Evolutionary conservation across 192 early-diverging fungal genomes (phyloP).

Genomic region (Endogone sp.): DNA sequence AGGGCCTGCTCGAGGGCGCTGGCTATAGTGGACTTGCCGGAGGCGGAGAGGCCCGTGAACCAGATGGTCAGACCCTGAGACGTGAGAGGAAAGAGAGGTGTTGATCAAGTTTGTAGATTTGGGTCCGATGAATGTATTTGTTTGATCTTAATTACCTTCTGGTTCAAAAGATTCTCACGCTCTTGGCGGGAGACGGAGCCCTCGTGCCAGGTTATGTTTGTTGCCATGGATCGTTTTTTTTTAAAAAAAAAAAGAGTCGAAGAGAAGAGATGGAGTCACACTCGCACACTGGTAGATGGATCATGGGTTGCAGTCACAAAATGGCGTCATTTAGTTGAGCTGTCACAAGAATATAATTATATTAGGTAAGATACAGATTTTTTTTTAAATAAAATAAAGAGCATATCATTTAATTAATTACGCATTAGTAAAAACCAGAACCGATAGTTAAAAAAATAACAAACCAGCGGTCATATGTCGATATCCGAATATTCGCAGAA

Average conservation of each 20-base stretch:
- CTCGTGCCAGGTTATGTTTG: constrained; percentile 92
- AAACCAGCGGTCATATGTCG: too few species aligned
- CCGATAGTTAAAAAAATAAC: too few species aligned
- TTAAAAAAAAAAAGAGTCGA: neutral
- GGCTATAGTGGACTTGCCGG: constrained; percentile 91
- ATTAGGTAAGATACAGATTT: too few species aligned
- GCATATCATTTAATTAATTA: too few species aligned
- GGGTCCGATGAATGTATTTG: neutral
- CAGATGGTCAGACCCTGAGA: constrained; percentile 79
- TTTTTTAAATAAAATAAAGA: too few species aligned
- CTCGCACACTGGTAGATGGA: too few species aligned
- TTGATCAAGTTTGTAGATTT: constrained; percentile 1
- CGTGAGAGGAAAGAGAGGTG: neutral
- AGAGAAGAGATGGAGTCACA: neutral
- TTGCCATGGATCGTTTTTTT: constrained; percentile 43
- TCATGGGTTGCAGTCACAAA: too few species aligned
- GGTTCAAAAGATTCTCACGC: constrained; percentile 63
- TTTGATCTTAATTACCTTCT: constrained; percentile 42
- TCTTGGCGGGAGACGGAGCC: constrained; percentile 73
- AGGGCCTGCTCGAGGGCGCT: constrained; percentile 87
- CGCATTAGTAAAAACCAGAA: too few species aligned
- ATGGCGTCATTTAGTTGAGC: too few species aligned
- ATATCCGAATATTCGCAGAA: too few species aligned
- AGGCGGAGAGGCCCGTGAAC: constrained; percentile 95
- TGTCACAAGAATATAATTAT: too few species aligned